Conservation (phyloP, 2,329 filamentous ascomycete genomes). For the Aspergillus proliferans region DNA sequence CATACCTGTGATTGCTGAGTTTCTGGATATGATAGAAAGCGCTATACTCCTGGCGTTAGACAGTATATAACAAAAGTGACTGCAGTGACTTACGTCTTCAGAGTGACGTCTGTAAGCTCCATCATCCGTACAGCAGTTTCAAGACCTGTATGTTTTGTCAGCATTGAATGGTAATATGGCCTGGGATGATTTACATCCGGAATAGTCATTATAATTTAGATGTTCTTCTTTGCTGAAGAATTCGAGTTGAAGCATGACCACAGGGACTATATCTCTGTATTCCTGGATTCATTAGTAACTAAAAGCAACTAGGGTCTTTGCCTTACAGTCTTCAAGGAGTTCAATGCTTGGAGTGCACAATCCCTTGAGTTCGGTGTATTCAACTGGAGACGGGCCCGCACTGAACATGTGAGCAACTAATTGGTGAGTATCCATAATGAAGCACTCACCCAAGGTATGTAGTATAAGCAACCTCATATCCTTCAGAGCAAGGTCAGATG, state of each 20-base stretch:
- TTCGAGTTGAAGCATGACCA: constrained; percentile 64
- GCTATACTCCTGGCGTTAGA: constrained; percentile 12
- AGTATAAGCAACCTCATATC: constrained; percentile 63
- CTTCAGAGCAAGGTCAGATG: constrained; percentile 52
- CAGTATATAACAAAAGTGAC: not conserved
- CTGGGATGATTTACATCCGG: constrained; percentile 27
- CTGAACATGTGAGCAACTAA: constrained; percentile 6
- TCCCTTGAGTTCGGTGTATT: constrained; percentile 41
- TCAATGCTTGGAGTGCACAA: constrained; percentile 54
- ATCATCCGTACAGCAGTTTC: constrained; percentile 55
- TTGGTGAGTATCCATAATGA: too few species aligned
- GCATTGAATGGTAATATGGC: constrained; percentile 29
- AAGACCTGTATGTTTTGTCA: constrained; percentile 42
- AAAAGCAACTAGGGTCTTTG: not conserved
- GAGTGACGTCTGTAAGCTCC: constrained; percentile 56
- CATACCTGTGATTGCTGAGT: constrained; percentile 50
- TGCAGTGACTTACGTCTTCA: constrained; percentile 47
- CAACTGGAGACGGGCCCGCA: constrained; percentile 21
- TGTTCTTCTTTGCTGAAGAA: constrained; percentile 43
- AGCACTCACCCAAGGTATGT: constrained; percentile 53
- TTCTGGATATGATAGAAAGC: constrained; percentile 63
- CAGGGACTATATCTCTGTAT: constrained; percentile 58
- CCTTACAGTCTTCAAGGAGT: constrained; percentile 47
- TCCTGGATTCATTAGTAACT: constrained; percentile 33
- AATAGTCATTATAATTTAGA: constrained; percentile 36